Evolutionary conservation across 805 yeast genomes (phyloP).

Genomic region (Wickerhamomyces pijperi): DNA sequence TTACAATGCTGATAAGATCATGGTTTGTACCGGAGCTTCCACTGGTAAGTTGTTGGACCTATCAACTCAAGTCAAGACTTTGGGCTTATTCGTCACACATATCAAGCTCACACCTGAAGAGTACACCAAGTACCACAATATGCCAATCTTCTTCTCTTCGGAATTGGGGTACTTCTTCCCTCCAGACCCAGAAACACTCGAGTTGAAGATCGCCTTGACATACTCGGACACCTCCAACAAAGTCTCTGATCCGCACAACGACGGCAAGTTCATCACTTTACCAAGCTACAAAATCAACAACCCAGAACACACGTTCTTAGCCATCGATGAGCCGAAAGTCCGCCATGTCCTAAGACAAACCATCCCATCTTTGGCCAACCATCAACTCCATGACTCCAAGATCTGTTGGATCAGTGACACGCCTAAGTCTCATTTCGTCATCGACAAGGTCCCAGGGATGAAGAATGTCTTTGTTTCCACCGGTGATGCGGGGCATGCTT

Average conservation of each 20-base stretch:
- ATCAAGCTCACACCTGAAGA: slow-evolving; percentile 25
- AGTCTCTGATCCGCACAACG: slow-evolving; percentile 10
- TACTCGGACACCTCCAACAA: slow-evolving; percentile 19
- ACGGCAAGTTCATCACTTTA: slow-evolving; percentile 16
- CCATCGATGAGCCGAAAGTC: slow-evolving; percentile 18
- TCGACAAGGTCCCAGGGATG: slow-evolving; percentile 26
- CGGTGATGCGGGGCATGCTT: slow-evolving; percentile 40
- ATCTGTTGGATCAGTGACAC: slow-evolving; percentile 34
- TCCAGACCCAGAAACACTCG: slow-evolving; percentile 27
- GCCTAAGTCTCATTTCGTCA: slow-evolving; percentile 27
- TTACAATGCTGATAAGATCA: slow-evolving; percentile 19
- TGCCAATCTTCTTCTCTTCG: slow-evolving; percentile 33
- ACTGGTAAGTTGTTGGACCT: slow-evolving; percentile 24
- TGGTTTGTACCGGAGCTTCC: slow-evolving; percentile 28
- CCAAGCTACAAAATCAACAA: slow-evolving; percentile 23
- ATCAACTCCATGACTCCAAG: slow-evolving; percentile 22
- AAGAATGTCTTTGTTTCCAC: slow-evolving; percentile 27
- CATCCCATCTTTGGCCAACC: slow-evolving; percentile 29
- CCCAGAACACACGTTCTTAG: slow-evolving; percentile 25
- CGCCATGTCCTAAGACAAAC: slow-evolving; percentile 19
- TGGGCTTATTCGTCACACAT: slow-evolving; percentile 28
- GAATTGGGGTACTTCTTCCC: slow-evolving; percentile 36
- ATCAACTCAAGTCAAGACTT: slow-evolving; percentile 22
- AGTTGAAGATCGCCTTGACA: slow-evolving; percentile 26
- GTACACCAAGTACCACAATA: slow-evolving; percentile 21